Evolutionary conservation across 192 early-diverging fungal genomes (phyloP).

Genomic region (Dissophora ornata): DNA sequence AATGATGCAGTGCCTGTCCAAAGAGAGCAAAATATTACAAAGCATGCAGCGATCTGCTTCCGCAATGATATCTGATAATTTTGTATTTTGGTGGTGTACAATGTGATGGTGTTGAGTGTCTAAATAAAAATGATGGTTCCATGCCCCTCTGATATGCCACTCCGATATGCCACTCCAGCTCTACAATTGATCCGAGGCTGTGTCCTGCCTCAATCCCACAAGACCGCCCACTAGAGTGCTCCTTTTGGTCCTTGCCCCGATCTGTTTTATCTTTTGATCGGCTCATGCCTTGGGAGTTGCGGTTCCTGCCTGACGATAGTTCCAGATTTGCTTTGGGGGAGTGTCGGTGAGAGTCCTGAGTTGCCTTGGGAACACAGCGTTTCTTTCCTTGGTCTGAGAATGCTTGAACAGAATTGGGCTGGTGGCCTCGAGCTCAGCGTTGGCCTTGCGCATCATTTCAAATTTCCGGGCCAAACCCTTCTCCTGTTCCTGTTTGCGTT

Average conservation of each 20-base stretch:
- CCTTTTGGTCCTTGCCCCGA: no score
- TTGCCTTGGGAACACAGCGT: slow-evolving; percentile 74
- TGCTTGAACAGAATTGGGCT: slow-evolving; percentile 70
- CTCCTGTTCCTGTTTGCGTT: slow-evolving; percentile 59
- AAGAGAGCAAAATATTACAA: no score
- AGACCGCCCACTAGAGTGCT: no score
- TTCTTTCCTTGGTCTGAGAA: slow-evolving; percentile 67
- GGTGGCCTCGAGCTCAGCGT: slow-evolving; percentile 71
- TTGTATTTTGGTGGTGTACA: slow-evolving; percentile 33
- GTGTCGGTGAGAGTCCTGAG: slow-evolving; percentile 83
- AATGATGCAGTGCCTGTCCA: no score
- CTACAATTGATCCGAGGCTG: not conserved
- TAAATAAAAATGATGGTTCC: slow-evolving; percentile 3
- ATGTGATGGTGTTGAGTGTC: slow-evolving; percentile 8
- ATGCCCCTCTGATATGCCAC: not conserved
- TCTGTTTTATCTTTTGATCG: slow-evolving; percentile 1
- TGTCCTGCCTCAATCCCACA: not conserved
- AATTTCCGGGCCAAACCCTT: slow-evolving; percentile 67
- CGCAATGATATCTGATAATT: not conserved
- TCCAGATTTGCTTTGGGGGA: slow-evolving; percentile 75
- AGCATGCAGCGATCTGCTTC: not conserved
- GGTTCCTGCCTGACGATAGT: slow-evolving; percentile 61
- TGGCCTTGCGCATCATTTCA: slow-evolving; percentile 71
- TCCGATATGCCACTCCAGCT: not conserved
- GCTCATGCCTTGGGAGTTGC: slow-evolving; percentile 36